These are phyloP conservation scores for Coniferiporia sulphurascens DNA, from an alignment of 1,284 basidiomycete genomes.

Conservation along the genomic window DNA sequence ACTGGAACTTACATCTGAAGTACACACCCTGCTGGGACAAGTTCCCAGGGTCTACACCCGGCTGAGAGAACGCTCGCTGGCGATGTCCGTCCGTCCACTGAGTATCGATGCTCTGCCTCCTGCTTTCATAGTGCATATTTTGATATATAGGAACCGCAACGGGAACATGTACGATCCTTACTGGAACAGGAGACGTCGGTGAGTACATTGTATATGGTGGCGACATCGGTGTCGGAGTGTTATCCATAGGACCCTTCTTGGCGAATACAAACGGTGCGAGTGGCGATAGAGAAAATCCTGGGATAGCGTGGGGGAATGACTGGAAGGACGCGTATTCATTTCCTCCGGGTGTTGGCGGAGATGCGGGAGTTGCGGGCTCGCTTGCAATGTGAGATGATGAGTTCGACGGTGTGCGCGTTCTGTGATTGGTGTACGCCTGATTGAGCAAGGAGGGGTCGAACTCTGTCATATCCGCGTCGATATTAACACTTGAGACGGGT, in stretches of 20 bases:
- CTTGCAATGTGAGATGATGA: not conserved
- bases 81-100: not conserved
- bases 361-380: conserved; percentile 5
- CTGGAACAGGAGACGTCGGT: conserved; percentile 1
- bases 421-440: not conserved
- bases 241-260: not conserved
- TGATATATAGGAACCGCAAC: conserved; percentile 13
- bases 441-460: not conserved
- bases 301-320: not conserved
- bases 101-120: not conserved
- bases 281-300: not conserved
- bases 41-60: not conserved
- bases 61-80: not conserved
- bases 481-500: not conserved
- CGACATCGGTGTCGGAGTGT: not conserved
- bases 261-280: not conserved
- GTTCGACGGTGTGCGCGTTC: conserved; percentile 8
- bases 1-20: conserved; percentile 4
- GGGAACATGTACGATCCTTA: conserved; percentile 14
- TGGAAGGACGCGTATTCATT: not conserved
- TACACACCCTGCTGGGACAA: not conserved
- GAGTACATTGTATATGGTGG: conserved; percentile 9
- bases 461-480: not conserved
- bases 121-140: not conserved
- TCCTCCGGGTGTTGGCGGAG: not conserved